Evolutionary conservation across 441 rosid species (phyloP).

Genomic region (Erodium chrysanthum): DNA sequence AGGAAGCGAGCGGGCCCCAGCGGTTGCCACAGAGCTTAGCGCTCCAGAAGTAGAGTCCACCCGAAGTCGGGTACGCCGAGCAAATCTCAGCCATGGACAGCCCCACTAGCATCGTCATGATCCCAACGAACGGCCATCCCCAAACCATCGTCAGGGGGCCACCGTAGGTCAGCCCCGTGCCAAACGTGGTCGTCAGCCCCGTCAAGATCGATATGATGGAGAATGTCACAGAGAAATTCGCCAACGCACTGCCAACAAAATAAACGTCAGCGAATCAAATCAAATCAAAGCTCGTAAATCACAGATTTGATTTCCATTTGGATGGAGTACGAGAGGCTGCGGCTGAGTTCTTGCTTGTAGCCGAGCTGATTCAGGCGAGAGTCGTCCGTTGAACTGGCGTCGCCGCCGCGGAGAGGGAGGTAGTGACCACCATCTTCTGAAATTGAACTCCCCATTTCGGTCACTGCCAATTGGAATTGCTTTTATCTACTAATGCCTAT

Average conservation of each 20-base stretch:
- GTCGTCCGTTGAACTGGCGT: constrained; percentile 19
- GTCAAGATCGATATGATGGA: constrained; percentile 39
- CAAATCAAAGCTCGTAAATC: background rate
- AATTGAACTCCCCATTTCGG: constrained; percentile 17
- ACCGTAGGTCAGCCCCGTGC: constrained; percentile 37
- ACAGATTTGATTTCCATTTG: background rate
- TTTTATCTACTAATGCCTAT: no score
- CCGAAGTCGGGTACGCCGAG: constrained; percentile 48
- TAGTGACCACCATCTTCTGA: constrained; percentile 17
- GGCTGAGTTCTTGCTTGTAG: constrained; percentile 51
- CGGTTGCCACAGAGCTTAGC: constrained; percentile 32
- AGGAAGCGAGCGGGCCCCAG: constrained; percentile 51
- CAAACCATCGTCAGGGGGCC: constrained; percentile 43
- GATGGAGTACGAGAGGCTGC: constrained; percentile 35
- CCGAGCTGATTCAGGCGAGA: constrained; percentile 38
- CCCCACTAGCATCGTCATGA: constrained; percentile 30
- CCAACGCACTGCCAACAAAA: constrained; percentile 27
- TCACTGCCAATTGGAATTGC: no score
- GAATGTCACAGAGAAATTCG: constrained; percentile 42
- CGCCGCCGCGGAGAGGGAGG: constrained; percentile 21
- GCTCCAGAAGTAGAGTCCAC: constrained; percentile 54
- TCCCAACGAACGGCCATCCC: constrained; percentile 45
- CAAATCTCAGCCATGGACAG: constrained; percentile 53
- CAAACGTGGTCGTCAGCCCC: constrained; percentile 36
- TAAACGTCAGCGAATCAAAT: background rate